Percentiles rank a stretch among this genome's conserved stretches.
Conservation (phyloP, 805 yeast genomes). For the Maudiozyma bulderi region DNA sequence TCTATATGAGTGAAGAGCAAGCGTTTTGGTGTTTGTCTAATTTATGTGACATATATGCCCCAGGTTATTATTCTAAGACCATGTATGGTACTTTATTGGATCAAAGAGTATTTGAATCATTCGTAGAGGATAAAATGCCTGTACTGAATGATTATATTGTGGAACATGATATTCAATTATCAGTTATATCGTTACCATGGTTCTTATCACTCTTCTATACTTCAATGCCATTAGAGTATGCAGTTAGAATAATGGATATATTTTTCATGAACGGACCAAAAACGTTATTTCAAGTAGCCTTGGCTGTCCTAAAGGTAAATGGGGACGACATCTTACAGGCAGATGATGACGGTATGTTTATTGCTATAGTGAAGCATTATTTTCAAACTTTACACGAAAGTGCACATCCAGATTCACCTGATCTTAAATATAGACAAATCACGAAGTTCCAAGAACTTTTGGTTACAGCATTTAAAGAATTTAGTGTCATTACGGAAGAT, state of each 20-base stretch:
- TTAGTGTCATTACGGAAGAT: slow-evolving; percentile 67
- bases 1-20: slow-evolving; percentile 91
- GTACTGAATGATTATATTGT: slow-evolving; percentile 73
- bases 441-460: slow-evolving; percentile 83
- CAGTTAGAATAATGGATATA: slow-evolving; percentile 84
- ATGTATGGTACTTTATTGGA: slow-evolving; percentile 96
- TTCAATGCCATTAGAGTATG: slow-evolving; percentile 90
- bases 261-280: slow-evolving; percentile 84
- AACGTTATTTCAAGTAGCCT: slow-evolving; percentile 82
- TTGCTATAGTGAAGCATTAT: slow-evolving; percentile 73
- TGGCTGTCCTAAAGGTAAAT: slow-evolving; percentile 81
- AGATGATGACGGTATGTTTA: slow-evolving; percentile 87
- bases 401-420: slow-evolving; percentile 63
- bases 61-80: slow-evolving; percentile 93
- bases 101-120: slow-evolving; percentile 84
- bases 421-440: slow-evolving; percentile 52
- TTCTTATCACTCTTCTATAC: slow-evolving; percentile 81
- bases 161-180: slow-evolving; percentile 75
- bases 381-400: slow-evolving; percentile 68
- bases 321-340: slow-evolving; percentile 74
- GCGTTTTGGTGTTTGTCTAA: slow-evolving; percentile 87
- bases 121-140: slow-evolving; percentile 87
- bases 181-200: slow-evolving; percentile 95
- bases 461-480: slow-evolving; percentile 89
- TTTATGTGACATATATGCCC: slow-evolving; percentile 75